Evolutionary conservation across 192 early-diverging fungal genomes (phyloP).

Genomic region (Geranomyces variabilis): DNA sequence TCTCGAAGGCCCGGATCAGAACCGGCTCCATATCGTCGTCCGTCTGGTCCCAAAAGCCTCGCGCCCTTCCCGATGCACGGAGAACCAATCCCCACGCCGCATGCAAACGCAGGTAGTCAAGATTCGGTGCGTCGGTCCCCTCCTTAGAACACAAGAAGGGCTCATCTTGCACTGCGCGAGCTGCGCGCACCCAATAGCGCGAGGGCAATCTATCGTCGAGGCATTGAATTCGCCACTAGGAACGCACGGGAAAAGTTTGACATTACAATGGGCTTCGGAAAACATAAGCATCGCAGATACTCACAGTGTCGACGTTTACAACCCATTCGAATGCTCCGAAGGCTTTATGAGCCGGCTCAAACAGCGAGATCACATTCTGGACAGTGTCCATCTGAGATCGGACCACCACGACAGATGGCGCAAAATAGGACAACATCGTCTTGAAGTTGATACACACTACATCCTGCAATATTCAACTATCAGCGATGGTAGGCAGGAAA

Average conservation of each 20-base stretch:
- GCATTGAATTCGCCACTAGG: not conserved
- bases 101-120: not conserved
- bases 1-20: not conserved
- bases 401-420: not conserved
- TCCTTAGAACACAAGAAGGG: not conserved
- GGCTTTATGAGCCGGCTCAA: not conserved
- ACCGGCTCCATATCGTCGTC: not conserved
- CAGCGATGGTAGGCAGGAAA: too few relatives aligned
- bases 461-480: not conserved
- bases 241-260: not conserved
- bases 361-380: conserved; percentile 1
- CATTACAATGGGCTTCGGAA: not conserved
- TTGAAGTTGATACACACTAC: not conserved
- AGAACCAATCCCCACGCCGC: not conserved
- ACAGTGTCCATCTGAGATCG: not conserved
- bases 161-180: not conserved
- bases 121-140: not conserved
- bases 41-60: not conserved
- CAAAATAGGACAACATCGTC: not conserved
- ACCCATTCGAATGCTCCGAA: not conserved
- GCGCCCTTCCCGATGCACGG: not conserved
- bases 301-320: not conserved
- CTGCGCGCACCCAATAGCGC: not conserved
- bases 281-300: not conserved
- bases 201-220: not conserved